Percentiles rank a stretch among this genome's conserved stretches.
Evolutionary conservation across 2,329 filamentous ascomycete species (phyloP).

Genomic region (Zymoseptoria brevis): DNA sequence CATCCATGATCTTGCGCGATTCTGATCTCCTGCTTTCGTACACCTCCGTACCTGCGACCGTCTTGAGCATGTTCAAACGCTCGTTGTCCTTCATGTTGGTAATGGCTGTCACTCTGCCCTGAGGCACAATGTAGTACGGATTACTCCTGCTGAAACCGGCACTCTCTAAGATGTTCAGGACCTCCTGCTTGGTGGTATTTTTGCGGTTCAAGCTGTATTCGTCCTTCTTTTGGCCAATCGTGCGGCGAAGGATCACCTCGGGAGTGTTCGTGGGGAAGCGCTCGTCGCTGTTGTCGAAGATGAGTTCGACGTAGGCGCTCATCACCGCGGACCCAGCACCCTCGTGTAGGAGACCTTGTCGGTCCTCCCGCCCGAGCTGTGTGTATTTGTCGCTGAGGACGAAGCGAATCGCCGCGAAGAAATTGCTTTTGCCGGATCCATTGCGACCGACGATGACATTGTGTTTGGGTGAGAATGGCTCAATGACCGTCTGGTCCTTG

Average conservation of each 20-base stretch:
- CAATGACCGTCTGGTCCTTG: constrained; percentile 98
- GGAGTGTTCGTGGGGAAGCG: constrained; percentile 89
- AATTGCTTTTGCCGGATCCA: constrained; percentile 98
- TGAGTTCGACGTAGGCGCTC: constrained; percentile 98
- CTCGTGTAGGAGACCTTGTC: constrained; percentile 92
- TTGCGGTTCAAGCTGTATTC: constrained; percentile 97
- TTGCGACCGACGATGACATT: constrained; percentile 99
- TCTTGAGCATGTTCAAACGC: constrained; percentile 81
- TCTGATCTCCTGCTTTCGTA: constrained; percentile 89
- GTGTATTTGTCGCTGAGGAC: constrained; percentile 91
- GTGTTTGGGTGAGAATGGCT: constrained; percentile 93
- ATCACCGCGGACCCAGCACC: constrained; percentile 95
- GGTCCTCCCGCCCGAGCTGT: constrained; percentile 90
- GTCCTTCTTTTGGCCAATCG: constrained; percentile 95
- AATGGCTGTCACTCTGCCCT: constrained; percentile 87
- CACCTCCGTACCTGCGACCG: constrained; percentile 95
- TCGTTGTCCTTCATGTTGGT: constrained; percentile 99
- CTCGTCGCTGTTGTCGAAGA: constrained; percentile 95
- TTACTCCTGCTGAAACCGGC: constrained; percentile 96
- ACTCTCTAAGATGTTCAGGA: constrained; percentile 90
- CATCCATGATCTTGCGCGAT: constrained; percentile 91
- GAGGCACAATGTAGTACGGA: constrained; percentile 97
- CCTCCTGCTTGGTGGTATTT: constrained; percentile 87
- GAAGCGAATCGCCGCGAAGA: constrained; percentile 98
- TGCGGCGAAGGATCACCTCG: constrained; percentile 83